Evolutionary conservation across 2,329 filamentous ascomycete genomes (phyloP).

Genomic region (Pezicula rhizophila): DNA sequence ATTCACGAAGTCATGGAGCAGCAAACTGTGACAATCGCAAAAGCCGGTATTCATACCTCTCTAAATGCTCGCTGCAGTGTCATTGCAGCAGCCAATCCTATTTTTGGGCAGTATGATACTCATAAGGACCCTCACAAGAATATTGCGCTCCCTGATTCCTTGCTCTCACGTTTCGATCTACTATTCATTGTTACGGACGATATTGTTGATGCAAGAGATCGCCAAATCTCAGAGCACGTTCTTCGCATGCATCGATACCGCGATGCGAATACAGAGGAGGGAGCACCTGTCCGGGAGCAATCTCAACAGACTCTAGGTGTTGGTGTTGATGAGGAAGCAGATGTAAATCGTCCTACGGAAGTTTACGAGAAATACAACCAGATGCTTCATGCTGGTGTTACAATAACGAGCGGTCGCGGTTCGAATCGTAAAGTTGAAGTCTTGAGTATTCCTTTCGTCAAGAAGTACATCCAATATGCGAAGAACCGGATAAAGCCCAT

Average conservation of each 20-base stretch:
- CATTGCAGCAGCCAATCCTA: constrained; percentile 91
- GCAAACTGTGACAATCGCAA: constrained; percentile 97
- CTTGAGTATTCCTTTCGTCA: constrained; percentile 94
- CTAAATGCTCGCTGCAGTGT: constrained; percentile 96
- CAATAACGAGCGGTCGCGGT: constrained; percentile 66
- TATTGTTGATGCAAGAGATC: constrained; percentile 88
- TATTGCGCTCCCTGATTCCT: constrained; percentile 91
- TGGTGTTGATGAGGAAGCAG: constrained; percentile 70
- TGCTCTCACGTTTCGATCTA: constrained; percentile 96
- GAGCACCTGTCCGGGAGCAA: constrained; percentile 87
- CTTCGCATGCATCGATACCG: constrained; percentile 96
- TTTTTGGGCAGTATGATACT: constrained; percentile 96
- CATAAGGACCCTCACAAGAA: constrained; percentile 99
- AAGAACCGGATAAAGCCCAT: constrained; percentile 87
- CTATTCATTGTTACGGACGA: constrained; percentile 97
- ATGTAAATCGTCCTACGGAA: constrained; percentile 70
- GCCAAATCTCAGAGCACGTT: constrained; percentile 91
- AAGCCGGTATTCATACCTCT: constrained; percentile 96
- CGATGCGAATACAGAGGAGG: constrained; percentile 86
- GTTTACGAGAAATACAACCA: constrained; percentile 95
- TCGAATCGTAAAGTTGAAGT: constrained; percentile 76
- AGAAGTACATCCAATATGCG: constrained; percentile 98
- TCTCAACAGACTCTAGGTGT: constrained; percentile 79
- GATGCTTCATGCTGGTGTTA: constrained; percentile 91
- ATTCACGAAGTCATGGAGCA: constrained; percentile 99